phyloP scores from a whole-genome alignment of 2,329 filamentous ascomycete species.

The Pseudopyricularia cyperi region DNA sequence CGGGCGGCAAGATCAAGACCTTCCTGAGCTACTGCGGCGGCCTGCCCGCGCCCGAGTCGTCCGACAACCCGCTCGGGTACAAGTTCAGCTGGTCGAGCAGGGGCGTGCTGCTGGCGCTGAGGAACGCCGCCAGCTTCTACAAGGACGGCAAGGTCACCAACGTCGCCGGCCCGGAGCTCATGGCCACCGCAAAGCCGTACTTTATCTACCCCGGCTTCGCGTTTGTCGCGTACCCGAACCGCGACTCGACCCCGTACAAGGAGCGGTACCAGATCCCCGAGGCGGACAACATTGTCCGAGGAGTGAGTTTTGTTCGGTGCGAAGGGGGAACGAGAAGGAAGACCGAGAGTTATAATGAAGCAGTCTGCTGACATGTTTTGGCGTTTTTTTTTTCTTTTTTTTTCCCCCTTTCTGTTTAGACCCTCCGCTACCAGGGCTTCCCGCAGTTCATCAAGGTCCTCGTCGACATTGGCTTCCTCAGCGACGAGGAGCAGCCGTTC shows the following conservation, averaged over 20 bases:
- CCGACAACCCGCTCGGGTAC: constrained; percentile 84
- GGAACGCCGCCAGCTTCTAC: constrained; percentile 76
- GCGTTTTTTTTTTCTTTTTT: not conserved
- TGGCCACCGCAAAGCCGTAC: constrained; percentile 82
- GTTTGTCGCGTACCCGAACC: constrained; percentile 88
- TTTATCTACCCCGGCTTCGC: constrained; percentile 79
- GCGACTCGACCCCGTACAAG: constrained; percentile 77
- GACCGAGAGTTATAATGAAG: not conserved
- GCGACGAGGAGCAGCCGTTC: constrained; percentile 51
- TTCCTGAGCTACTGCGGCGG: constrained; percentile 84
- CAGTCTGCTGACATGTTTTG: not conserved
- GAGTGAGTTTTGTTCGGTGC: constrained; percentile 7
- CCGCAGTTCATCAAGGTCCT: constrained; percentile 80
- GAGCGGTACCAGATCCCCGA: constrained; percentile 88
- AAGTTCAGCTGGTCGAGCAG: constrained; percentile 52
- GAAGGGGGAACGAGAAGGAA: not conserved
- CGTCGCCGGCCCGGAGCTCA: constrained; percentile 56
- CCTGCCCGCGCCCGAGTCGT: constrained; percentile 57
- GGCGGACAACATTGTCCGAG: constrained; percentile 73
- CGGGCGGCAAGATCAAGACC: constrained; percentile 69
- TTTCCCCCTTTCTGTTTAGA: constrained; percentile 28
- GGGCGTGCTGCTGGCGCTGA: constrained; percentile 75
- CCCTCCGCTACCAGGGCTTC: constrained; percentile 79
- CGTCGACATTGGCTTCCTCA: constrained; percentile 82
- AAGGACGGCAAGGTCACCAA: constrained; percentile 64